Percentiles rank a stretch among this genome's conserved stretches.
These are phyloP conservation scores for Entonaema liquescens DNA, from an alignment of 495 filamentous ascomycete species.

Conservation along the genomic window DNA sequence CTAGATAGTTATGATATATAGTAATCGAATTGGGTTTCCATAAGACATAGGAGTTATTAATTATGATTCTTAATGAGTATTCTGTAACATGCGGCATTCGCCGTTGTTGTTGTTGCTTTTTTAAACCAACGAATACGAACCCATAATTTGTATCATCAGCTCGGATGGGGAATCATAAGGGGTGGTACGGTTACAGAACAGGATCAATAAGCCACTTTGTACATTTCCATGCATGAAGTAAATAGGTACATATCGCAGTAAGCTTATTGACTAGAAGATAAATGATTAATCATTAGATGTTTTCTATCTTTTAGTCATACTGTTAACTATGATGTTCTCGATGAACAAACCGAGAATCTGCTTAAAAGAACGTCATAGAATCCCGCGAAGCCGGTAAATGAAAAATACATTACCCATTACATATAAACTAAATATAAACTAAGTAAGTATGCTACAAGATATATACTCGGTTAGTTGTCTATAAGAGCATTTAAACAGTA, in stretches of 20 bases:
- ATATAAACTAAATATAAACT: neutral
- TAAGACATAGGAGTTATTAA: too few species aligned
- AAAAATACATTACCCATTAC: neutral
- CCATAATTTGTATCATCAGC: too few species aligned
- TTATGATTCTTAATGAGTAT: too few species aligned
- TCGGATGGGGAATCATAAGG: too few species aligned
- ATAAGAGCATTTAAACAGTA: neutral
- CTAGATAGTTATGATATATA: too few species aligned
- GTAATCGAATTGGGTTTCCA: too few species aligned
- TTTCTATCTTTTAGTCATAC: too few species aligned
- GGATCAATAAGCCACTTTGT: neutral
- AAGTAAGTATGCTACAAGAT: neutral
- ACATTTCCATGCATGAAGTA: neutral
- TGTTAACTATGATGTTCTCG: neutral
- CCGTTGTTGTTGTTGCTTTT: too few species aligned
- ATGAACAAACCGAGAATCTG: constrained; percentile 12
- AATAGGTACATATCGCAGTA: neutral
- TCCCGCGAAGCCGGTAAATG: neutral
- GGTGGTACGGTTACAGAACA: neutral
- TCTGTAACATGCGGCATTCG: too few species aligned
- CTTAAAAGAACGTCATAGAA: constrained; percentile 25
- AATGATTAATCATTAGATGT: constrained; percentile 21
- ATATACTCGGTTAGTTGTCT: neutral
- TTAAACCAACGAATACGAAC: too few species aligned
- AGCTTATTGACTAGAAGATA: too few species aligned